Conservation (phyloP, 208 protist genomes). For the Trypanosoma cruzi region DNA sequence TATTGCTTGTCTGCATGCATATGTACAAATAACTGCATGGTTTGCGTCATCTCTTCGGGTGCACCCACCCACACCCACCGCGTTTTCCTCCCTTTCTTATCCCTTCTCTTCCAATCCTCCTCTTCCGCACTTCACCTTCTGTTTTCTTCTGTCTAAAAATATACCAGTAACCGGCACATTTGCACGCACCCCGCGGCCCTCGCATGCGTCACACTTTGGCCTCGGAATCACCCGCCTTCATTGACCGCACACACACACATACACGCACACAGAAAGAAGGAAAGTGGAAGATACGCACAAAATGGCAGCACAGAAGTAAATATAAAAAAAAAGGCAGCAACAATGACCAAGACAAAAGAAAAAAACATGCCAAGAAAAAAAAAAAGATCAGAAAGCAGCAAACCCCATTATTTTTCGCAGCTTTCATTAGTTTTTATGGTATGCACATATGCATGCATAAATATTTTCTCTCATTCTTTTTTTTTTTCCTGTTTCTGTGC, state of each 20-base stretch:
- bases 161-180: too few relatives aligned
- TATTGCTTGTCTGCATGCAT: too few relatives aligned
- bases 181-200: too few relatives aligned
- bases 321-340: conserved; percentile 1
- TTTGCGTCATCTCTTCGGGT: too few relatives aligned
- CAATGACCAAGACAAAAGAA: neutral
- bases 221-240: too few relatives aligned
- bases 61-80: neutral
- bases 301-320: neutral
- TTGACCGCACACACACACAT: neutral
- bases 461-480: too few relatives aligned
- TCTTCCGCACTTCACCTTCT: conserved; percentile 8
- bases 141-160: neutral
- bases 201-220: too few relatives aligned
- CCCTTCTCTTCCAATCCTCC: conserved; percentile 29
- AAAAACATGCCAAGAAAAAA: conserved; percentile 25
- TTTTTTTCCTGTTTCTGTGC: conserved; percentile 26
- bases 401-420: neutral
- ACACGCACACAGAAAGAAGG: neutral
- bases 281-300: neutral
- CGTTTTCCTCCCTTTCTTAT: conserved; percentile 22
- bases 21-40: too few relatives aligned
- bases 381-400: neutral
- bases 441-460: neutral
- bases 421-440: conserved; percentile 11